A percentile compares a stretch with the other conserved stretches of the same genome.
These are phyloP conservation scores for Centaurea solstitialis DNA, from an alignment of 129 eudicot genomes.

Conservation along the genomic window DNA sequence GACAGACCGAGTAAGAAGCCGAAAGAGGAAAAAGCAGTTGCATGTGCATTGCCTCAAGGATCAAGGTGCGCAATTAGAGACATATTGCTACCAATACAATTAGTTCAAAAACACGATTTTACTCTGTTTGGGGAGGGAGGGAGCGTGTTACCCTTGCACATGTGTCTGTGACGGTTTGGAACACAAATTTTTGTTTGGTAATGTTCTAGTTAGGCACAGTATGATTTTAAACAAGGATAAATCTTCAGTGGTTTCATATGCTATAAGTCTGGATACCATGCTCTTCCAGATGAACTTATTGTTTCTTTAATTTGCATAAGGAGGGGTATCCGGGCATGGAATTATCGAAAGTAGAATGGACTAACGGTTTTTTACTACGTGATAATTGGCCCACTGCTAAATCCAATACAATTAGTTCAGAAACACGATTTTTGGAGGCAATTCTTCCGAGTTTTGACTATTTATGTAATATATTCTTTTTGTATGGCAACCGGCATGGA, in stretches of 20 bases:
- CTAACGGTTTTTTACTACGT: neutral
- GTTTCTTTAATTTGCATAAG: neutral
- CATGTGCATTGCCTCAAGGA: neutral
- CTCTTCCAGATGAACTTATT: neutral
- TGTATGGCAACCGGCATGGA: slow-evolving; percentile 62
- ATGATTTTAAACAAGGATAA: neutral
- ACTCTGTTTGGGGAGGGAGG: neutral
- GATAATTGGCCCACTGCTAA: slow-evolving; percentile 1
- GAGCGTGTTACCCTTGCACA: neutral
- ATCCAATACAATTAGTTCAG: neutral
- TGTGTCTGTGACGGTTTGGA: neutral
- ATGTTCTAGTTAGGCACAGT: neutral
- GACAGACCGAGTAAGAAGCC: slow-evolving; percentile 27
- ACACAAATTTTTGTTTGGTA: neutral
- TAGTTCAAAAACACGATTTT: neutral
- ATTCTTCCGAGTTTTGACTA: no score
- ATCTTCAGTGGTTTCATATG: neutral
- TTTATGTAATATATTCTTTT: neutral
- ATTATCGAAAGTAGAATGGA: neutral
- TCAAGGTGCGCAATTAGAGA: neutral
- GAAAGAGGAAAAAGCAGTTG: slow-evolving; percentile 11
- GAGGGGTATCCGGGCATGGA: neutral
- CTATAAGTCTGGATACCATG: neutral
- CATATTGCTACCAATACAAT: no score
- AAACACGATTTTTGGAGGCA: no score